Base-by-base conservation (phyloP, 805 yeast genomes). In the Metschnikowia shivogae region DNA sequence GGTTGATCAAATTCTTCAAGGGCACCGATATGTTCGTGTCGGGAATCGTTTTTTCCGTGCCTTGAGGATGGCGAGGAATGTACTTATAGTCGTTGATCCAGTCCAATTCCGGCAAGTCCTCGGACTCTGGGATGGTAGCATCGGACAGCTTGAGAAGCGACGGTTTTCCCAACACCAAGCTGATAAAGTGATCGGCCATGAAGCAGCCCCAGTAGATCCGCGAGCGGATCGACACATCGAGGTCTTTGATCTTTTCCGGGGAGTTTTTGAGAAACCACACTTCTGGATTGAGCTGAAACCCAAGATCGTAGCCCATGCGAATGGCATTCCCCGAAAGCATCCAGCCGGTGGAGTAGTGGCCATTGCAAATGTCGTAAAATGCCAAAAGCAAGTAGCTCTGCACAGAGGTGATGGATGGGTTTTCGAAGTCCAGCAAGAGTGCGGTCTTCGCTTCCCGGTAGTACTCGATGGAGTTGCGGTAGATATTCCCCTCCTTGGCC, bases 181-280 rank as follows among this genome's bases (percentile, higher is more conserved):
- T 76, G 30, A 81, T 77, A 53, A 81, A 77, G 56, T 80, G 85
- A 58, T 81, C 87, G 2, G 82, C 82, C 45, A 81, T 64, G 58
- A 76, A 81, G 40, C 81, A 74, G 3, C 86, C 86, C 87, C 87
- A 81, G 57, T 77, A 78, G 9, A 81, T 77, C 46, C 87, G 64
- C 40, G 80, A 73, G 46, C 84, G 67, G 44, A 81, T 78, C 34
- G 74, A 78, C 13, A 76, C 67, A 51, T 80, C 82, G 40, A 80
- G 69, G 28, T 73, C 69, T n/a, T 72, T 65, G 39, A 76, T 58
- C 32, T 64, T 63, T 33, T 64, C 68, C n/a, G 64, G 60, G 6
- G 46, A 38, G 13, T 66, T 64, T 48, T 70, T 70, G 41, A 72
- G 56, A 50, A 73, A 72, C 84, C 84, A 80, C n/a, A 74, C 78